Base-by-base conservation (phyloP, 805 yeast species). In the Myxozyma lipomycoides region DNA sequence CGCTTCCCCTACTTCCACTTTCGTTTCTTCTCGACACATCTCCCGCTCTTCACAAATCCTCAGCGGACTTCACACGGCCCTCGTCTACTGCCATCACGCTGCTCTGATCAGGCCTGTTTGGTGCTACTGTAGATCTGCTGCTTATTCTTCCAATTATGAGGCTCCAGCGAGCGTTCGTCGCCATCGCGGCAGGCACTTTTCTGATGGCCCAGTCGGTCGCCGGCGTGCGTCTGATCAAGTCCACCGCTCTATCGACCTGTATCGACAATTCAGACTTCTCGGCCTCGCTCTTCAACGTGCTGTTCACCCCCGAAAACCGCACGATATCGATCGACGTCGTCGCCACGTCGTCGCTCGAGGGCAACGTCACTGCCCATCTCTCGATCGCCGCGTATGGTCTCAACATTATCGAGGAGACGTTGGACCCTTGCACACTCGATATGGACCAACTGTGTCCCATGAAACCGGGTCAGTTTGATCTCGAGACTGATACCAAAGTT, bases 231-330 rank as follows among this genome's bases (percentile, higher is more conserved):
- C 35, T 52, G 42, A 45, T 54, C 41, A 46, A 38, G 42, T 54
- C 58, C 28, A 54, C 57, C 18, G 87, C 97, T 6, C 73, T 93
- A 59, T 72, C 91, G 61, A 86, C 98, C 36, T 93, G 98, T 73
- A 90, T 89, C 95, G 83, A 81, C 39, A 73, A 85, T 67, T 90
- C 98, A 5, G 84, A 81, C 65, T 81, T 93, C 61, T 81, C 95
- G 2, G 91, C 97, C 3, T 78, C 89, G 6, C 78, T 75, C 58
- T 90, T 93, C 64, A 85, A 86, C 61, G 95, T 90, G 45, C 69
- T 69, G 39, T 86, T 76, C 66, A 83, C 71, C 63, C 95, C 95
- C 3, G 73, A 68, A 40, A 85, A 84, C 67, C 68, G 67, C 19
- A 73, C 84, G 1, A 82, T 83, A 6, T 73, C 69, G 3, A 81